Base-by-base conservation (phyloP, 352 stramenopile genomes). In the Phytopythium helicoides region DNA sequence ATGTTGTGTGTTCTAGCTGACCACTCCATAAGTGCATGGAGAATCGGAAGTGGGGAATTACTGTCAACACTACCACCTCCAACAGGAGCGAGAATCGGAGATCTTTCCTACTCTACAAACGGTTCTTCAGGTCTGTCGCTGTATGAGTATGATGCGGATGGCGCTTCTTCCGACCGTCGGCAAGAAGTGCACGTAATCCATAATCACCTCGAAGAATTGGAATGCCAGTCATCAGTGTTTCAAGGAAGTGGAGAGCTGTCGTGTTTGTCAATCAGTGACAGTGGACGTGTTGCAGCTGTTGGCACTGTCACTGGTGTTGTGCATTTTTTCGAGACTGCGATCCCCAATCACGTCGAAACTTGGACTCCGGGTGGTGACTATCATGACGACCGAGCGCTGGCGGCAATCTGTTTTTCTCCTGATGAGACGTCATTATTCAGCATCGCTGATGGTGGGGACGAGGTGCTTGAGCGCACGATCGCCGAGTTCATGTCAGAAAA, bases 391-490 rank as follows among this genome's bases (percentile, higher is more conserved):
- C 48, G 47, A 4, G 44, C 37, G 18, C 23, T 78, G 34, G 47
- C 50, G 23, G 65, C 62, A 3, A 56, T 78, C 35, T 71, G 65
- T n/a, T 16, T 75, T 6, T 75, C 65, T 23, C 63, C 68, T 16
- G 68, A 73, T 44, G 58, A 51, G 52, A 39, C 41, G 23, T 68
- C 56, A 2, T 55, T 80, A 57, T 38, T 76, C 8, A 76, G 56
- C 48, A 57, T 67, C n/a, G 53, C 73, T 36, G 56, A 58, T 37
- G 56, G 52, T 39, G 41, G 46, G 10, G 3, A 18, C 6, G 33
- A 55, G 11, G 64, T 80, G 46, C 53, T 72, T 42, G 63, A 80
- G 57, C 76, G 69, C 66, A 63, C 49, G 23, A 28, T 80, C 11
- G 53, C 54, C 1, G 37, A 51, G 35, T 62, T 70, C 48, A 53